Conservation (phyloP, 148 eudicot genomes). For the Oxyria digyna region DNA sequence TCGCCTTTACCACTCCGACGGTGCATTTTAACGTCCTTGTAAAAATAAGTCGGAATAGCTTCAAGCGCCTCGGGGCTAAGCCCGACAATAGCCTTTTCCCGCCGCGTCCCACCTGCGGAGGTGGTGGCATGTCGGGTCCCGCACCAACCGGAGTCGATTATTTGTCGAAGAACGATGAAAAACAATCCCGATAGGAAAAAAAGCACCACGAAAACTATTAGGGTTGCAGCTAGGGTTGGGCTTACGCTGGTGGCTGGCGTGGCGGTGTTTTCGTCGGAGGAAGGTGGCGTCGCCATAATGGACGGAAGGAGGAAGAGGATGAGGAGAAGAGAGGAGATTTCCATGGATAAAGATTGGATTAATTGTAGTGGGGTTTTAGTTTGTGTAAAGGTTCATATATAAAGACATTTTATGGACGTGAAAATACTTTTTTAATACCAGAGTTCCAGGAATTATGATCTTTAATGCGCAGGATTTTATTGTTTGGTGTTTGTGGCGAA, state of each 20-base stretch:
- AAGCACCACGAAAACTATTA: background rate
- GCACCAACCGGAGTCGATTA: background rate
- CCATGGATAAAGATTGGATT: background rate
- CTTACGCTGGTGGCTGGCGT: background rate
- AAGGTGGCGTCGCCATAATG: background rate
- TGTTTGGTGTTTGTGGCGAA: background rate
- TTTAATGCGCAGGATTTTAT: background rate
- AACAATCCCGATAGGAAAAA: background rate
- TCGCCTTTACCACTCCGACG: background rate
- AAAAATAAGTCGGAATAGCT: background rate
- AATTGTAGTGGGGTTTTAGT: background rate
- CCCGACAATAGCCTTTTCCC: background rate
- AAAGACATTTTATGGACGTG: background rate
- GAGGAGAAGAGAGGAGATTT: background rate
- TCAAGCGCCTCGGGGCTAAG: background rate
- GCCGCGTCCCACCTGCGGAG: background rate
- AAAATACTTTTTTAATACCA: background rate
- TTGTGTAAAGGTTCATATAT: background rate
- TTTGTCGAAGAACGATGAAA: background rate
- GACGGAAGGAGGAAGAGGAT: background rate
- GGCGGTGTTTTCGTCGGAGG: background rate
- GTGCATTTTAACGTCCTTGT: conserved; percentile 4
- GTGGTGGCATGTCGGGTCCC: background rate
- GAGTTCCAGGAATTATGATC: background rate
- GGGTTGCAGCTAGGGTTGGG: background rate